Evolutionary conservation across 768 basidiomycete genomes (phyloP).

Genomic region (Hygrophoropsis aurantiaca): DNA sequence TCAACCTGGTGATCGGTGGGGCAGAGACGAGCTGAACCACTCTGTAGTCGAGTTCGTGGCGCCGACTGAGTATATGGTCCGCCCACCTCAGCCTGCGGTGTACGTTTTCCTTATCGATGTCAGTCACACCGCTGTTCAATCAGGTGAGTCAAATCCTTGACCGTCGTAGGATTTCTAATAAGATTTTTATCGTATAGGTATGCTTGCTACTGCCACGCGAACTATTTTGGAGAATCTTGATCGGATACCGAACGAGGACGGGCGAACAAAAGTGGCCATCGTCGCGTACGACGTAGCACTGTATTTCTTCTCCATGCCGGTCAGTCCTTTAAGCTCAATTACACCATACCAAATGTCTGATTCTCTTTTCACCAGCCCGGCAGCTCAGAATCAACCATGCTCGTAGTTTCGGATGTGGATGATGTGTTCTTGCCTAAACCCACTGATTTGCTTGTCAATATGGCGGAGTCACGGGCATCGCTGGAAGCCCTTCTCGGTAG

Average conservation of each 20-base stretch:
- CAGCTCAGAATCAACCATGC: constrained; percentile 82
- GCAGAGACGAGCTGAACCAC: constrained; percentile 89
- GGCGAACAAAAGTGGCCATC: constrained; percentile 88
- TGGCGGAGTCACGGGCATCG: constrained; percentile 77
- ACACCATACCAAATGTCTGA: background rate
- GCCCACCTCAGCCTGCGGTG: constrained; percentile 95
- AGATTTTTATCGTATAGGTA: constrained; percentile 49
- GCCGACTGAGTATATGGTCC: constrained; percentile 99
- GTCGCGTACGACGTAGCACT: constrained; percentile 90
- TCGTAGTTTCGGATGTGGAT: constrained; percentile 95
- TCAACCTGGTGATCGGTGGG: constrained; percentile 94
- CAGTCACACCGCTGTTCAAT: constrained; percentile 87
- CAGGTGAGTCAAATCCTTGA: constrained; percentile 59
- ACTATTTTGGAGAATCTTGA: constrained; percentile 95
- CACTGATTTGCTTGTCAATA: constrained; percentile 92
- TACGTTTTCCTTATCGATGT: constrained; percentile 98
- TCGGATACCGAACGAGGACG: constrained; percentile 92
- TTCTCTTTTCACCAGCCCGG: constrained; percentile 47
- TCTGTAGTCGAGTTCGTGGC: constrained; percentile 96
- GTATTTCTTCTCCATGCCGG: constrained; percentile 95
- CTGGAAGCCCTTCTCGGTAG: constrained; percentile 80
- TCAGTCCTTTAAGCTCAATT: constrained; percentile 13
- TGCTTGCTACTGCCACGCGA: constrained; percentile 97
- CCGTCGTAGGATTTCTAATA: too few species aligned
- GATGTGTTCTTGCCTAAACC: constrained; percentile 98